Conservation (phyloP, 495 filamentous ascomycete species). For the Penicillium dipodomyicola region DNA sequence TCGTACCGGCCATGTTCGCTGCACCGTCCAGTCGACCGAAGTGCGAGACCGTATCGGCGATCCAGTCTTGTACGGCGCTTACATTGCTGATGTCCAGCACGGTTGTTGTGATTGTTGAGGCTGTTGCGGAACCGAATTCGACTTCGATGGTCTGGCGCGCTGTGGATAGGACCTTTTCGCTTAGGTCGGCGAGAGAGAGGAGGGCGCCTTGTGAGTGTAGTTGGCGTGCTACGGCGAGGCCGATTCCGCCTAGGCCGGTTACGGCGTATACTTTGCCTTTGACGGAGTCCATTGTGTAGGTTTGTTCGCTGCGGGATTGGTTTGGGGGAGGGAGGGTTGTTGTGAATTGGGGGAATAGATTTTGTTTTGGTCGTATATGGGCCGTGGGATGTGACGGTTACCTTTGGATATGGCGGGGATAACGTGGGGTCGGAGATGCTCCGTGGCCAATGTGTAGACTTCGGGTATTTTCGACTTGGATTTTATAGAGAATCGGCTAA, state of each 20-base stretch:
- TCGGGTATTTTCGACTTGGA: background rate
- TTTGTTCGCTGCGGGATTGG: background rate
- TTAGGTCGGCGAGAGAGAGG: conserved; percentile 54
- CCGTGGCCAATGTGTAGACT: conserved; percentile 4
- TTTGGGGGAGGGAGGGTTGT: background rate
- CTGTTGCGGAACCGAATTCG: conserved; percentile 1
- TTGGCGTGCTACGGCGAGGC: conserved; percentile 53
- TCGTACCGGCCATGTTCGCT: conserved; percentile 56
- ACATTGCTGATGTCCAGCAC: conserved; percentile 42
- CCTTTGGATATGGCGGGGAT: background rate
- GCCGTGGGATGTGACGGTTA: background rate
- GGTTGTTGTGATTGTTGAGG: conserved; percentile 26
- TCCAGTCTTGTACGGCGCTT: conserved; percentile 48
- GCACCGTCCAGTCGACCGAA: conserved; percentile 55
- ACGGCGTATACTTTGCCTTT: conserved; percentile 51
- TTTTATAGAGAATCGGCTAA: conserved; percentile 4
- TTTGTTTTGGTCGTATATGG: background rate
- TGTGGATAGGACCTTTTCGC: conserved; percentile 32
- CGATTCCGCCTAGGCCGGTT: conserved; percentile 57
- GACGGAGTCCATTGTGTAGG: conserved; percentile 25
- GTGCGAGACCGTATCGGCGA: conserved; percentile 36
- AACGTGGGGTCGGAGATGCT: conserved; percentile 13
- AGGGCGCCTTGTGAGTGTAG: conserved; percentile 47
- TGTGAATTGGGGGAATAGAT: background rate
- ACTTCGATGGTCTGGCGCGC: conserved; percentile 16